Base-by-base conservation (phyloP, 192 early-diverging fungal species). In the Gonapodya sp. region DNA sequence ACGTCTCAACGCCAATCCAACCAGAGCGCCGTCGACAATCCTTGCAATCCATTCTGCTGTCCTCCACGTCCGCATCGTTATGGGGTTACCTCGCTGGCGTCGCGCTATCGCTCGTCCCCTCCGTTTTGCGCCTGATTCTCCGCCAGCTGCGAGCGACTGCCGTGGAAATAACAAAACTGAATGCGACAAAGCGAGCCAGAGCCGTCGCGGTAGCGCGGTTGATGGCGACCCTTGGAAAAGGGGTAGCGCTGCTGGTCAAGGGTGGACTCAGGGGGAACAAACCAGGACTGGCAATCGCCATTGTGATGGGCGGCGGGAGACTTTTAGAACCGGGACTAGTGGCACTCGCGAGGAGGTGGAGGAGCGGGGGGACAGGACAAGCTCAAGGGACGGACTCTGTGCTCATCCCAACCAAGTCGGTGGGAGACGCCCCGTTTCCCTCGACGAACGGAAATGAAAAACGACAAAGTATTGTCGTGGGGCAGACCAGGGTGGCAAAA, bases 261-360 rank as follows among this genome's bases (percentile, higher is more conserved):
- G 46, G 46, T 8, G 46, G 8, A 16, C 46, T 64, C 46, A 64
- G 46, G 46, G 46, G 46, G 46, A 64, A 64, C 24, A 64, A 64
- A 64, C 46, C 46, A 16, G 46, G 46, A 8, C 24, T 64, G 8
- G 46, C 46, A 8, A 64, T 64, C 46, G 46, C 46, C 24, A 64
- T 64, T 24, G 46, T 64, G 8, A 64, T 64, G 46, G 46, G 46
- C 46, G 46, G 46, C 8, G 8, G 8, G 8, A 64, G 46, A 64
- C 8, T 64, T 24, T 24, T 64, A 24, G 46, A 64, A 24, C 8
- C 46, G 46, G 24, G 8, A 64, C 24, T 64, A 24, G 8, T 8
- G 46, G 46, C 46, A 64, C 46, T 64, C 46, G 46, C 46, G 46
- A 64, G 46, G n/a, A n/a, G n/a, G n/a, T n/a, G n/a, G n/a, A n/a